These are phyloP conservation scores for Cinchona pubescens DNA, from an alignment of 257 asterid genomes.

Conservation along the genomic window DNA sequence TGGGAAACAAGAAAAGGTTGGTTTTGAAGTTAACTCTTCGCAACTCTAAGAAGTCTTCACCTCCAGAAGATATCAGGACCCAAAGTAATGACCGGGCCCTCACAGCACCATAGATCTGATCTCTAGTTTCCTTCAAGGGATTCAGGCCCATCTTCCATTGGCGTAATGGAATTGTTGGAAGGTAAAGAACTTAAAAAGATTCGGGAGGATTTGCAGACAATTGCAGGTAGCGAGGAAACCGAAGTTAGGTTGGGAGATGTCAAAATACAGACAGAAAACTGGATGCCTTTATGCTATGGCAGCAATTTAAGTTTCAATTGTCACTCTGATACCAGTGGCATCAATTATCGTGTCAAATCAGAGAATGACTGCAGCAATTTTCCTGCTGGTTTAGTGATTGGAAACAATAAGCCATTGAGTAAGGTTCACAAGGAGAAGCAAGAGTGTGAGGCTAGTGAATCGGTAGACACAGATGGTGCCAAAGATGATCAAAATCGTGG, in stretches of 20 bases:
- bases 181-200: slow-evolving; percentile 30
- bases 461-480: slow-evolving; percentile 19
- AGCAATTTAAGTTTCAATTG: slow-evolving; percentile 7
- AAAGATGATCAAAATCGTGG: slow-evolving; percentile 26
- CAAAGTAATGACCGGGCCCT: slow-evolving; percentile 38
- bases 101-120: slow-evolving; percentile 47
- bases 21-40: slow-evolving; percentile 61
- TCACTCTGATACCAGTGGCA: slow-evolving; percentile 9
- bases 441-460: slow-evolving; percentile 18
- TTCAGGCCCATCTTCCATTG: slow-evolving; percentile 42
- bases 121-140: slow-evolving; percentile 36
- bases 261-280: slow-evolving; percentile 44
- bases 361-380: slow-evolving; percentile 16
- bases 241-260: slow-evolving; percentile 36
- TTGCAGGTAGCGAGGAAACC: slow-evolving; percentile 24
- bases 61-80: slow-evolving; percentile 34
- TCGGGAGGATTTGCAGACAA: slow-evolving; percentile 27
- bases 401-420: slow-evolving; percentile 11
- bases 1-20: slow-evolving; percentile 61
- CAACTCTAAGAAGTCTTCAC: slow-evolving; percentile 34
- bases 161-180: slow-evolving; percentile 29
- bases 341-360: slow-evolving; percentile 3
- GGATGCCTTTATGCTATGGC: slow-evolving; percentile 16
- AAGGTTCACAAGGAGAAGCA: slow-evolving; percentile 16
- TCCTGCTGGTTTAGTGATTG: slow-evolving; percentile 14